Evolutionary conservation across 1,284 basidiomycete genomes (phyloP).

Genomic region (Fereydounia khargensis): DNA sequence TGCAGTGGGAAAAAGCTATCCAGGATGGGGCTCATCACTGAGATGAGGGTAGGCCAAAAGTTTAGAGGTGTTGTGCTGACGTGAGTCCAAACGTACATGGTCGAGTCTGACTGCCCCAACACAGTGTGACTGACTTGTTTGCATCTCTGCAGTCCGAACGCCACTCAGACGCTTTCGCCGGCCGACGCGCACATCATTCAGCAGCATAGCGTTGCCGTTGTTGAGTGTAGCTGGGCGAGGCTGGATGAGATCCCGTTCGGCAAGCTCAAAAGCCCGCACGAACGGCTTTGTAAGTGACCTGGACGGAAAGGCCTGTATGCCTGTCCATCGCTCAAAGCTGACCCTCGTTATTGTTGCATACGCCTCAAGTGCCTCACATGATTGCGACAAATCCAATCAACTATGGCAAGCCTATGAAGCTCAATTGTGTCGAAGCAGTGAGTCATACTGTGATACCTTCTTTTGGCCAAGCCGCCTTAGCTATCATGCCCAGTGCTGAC

Average conservation of each 20-base stretch:
- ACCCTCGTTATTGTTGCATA: background rate
- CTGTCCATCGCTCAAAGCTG: background rate
- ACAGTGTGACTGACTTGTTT: constrained; percentile 1
- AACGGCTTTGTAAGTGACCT: constrained; percentile 81
- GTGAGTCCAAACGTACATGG: constrained; percentile 65
- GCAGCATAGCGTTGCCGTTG: constrained; percentile 80
- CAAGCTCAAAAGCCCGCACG: constrained; percentile 88
- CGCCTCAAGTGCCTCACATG: constrained; percentile 37
- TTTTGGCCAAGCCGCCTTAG: too few relatives aligned
- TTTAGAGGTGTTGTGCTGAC: constrained; percentile 91
- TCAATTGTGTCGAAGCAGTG: constrained; percentile 53
- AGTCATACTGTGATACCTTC: too few relatives aligned
- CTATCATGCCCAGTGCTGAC: too few relatives aligned
- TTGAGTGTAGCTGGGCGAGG: constrained; percentile 96
- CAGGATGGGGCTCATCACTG: constrained; percentile 77
- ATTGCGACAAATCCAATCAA: constrained; percentile 55
- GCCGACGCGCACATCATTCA: constrained; percentile 78
- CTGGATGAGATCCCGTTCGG: constrained; percentile 89
- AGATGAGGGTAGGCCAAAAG: constrained; percentile 77
- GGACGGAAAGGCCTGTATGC: background rate
- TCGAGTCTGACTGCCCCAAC: background rate
- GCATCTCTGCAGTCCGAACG: constrained; percentile 71
- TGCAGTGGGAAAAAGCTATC: constrained; percentile 94
- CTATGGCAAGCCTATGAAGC: constrained; percentile 53
- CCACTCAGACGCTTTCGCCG: constrained; percentile 75